Conservation (phyloP, 2,329 filamentous ascomycete genomes). For the Fusarium nematophilum region DNA sequence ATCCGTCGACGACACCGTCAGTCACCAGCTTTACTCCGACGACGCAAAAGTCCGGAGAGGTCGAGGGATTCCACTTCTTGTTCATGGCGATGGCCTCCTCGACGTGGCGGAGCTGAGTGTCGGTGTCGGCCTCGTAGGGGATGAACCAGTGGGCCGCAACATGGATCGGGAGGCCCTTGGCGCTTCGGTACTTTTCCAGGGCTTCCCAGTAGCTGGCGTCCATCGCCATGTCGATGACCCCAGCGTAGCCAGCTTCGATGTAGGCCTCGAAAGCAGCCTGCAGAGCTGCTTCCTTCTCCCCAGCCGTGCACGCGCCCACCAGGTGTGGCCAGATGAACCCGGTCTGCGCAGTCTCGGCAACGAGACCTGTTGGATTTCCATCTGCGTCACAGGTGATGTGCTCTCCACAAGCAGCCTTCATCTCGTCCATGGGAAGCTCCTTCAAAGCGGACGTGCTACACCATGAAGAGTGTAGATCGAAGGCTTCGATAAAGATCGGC, state of each 20-base stretch:
- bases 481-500: slow-evolving; percentile 63
- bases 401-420: slow-evolving; percentile 56
- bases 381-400: slow-evolving; percentile 55
- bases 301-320: slow-evolving; percentile 51
- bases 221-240: slow-evolving; percentile 66
- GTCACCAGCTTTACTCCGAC: slow-evolving; percentile 74
- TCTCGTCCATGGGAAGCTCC: slow-evolving; percentile 56
- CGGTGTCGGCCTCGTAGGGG: slow-evolving; percentile 51
- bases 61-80: slow-evolving; percentile 39
- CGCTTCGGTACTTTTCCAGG: slow-evolving; percentile 51
- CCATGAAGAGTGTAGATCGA: slow-evolving; percentile 63
- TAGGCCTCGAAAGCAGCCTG: slow-evolving; percentile 59
- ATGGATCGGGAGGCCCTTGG: slow-evolving; percentile 51
- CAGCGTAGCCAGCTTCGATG: slow-evolving; percentile 58
- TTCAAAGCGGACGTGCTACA: slow-evolving; percentile 60
- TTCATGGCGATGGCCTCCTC: slow-evolving; percentile 57
- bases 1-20: slow-evolving; percentile 73
- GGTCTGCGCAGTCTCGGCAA: slow-evolving; percentile 58
- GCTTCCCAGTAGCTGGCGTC: slow-evolving; percentile 59
- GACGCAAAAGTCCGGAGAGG: slow-evolving; percentile 51
- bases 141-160: slow-evolving; percentile 59
- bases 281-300: slow-evolving; percentile 56
- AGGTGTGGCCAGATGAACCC: slow-evolving; percentile 62
- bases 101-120: slow-evolving; percentile 53
- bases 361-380: slow-evolving; percentile 57